A percentile compares a stretch with the other conserved stretches of the same genome.
Conservation (phyloP, 2,329 filamentous ascomycete genomes). For the Hirsutella rhossiliensis region DNA sequence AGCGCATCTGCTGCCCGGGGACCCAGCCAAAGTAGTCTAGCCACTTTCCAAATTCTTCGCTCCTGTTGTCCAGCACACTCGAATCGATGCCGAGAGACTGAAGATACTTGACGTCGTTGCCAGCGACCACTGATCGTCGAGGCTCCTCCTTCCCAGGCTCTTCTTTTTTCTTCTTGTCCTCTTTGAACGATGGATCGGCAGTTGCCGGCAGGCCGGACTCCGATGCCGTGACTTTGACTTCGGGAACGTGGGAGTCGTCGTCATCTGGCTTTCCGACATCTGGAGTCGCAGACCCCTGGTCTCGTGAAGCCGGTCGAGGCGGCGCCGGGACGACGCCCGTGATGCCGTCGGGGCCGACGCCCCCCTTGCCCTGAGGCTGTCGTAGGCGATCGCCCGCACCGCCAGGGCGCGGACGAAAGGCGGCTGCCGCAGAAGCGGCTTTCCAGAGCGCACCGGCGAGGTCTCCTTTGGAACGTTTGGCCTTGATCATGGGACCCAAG, state of each 20-base stretch:
- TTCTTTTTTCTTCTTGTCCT: constrained; percentile 17
- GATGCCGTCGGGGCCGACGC: constrained; percentile 74
- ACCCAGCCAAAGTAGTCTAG: constrained; percentile 86
- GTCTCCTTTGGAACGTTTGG: constrained; percentile 60
- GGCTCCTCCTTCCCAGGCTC: constrained; percentile 26
- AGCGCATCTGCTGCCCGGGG: constrained; percentile 59
- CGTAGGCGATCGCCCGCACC: constrained; percentile 73
- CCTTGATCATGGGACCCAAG: constrained; percentile 82
- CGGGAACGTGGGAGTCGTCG: constrained; percentile 31
- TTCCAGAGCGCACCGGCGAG: constrained; percentile 69
- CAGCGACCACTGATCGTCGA: constrained; percentile 50
- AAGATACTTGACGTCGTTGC: constrained; percentile 70
- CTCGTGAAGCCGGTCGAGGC: constrained; percentile 29
- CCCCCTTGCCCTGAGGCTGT: constrained; percentile 43
- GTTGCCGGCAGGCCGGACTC: constrained; percentile 26
- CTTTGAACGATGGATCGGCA: constrained; percentile 19
- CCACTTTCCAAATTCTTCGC: constrained; percentile 69
- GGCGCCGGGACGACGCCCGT: constrained; percentile 80
- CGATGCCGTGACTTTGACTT: constrained; percentile 46
- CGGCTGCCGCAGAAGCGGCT: constrained; percentile 42
- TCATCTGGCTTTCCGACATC: constrained; percentile 18
- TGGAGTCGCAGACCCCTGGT: constrained; percentile 16
- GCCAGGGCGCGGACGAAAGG: constrained; percentile 78
- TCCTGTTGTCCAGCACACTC: constrained; percentile 60
- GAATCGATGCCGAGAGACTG: constrained; percentile 68